Evolutionary conservation across 768 basidiomycete species (phyloP).

Genomic region (Lactarius akahatsu): DNA sequence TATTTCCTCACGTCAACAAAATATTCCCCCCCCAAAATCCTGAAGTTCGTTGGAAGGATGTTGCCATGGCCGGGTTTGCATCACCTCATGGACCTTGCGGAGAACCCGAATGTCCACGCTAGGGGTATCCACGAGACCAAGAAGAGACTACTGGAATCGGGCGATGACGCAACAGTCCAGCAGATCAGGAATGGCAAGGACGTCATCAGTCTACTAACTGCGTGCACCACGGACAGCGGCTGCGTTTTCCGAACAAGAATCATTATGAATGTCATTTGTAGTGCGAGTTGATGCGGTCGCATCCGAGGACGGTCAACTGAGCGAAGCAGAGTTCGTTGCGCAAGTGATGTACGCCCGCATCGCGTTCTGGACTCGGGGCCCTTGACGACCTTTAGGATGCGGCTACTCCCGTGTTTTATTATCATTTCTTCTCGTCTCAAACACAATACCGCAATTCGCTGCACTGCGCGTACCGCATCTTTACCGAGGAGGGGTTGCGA

Average conservation of each 20-base stretch:
- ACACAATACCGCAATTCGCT: constrained; percentile 88
- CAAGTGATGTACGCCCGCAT: not conserved
- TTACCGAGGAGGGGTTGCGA: constrained; percentile 78
- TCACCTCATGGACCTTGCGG: constrained; percentile 45
- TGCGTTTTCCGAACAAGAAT: not conserved
- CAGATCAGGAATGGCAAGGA: constrained; percentile 40
- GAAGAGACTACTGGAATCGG: constrained; percentile 31
- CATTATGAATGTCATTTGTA: not conserved
- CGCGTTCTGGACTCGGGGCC: not conserved
- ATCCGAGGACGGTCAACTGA: not conserved
- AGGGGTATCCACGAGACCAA: constrained; percentile 36
- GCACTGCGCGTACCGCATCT: constrained; percentile 93
- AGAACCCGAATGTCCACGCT: constrained; percentile 46
- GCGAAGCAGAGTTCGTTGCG: not conserved
- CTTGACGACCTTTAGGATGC: not conserved
- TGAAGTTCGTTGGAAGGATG: not conserved
- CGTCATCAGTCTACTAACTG: constrained; percentile 48
- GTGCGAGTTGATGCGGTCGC: constrained; percentile 28
- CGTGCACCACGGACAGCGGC: constrained; percentile 18
- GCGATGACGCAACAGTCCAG: constrained; percentile 30
- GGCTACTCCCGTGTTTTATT: not conserved
- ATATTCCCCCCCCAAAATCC: not conserved
- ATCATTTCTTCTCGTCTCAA: constrained; percentile 38
- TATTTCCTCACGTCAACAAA: not conserved
- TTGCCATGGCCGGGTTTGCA: constrained; percentile 29